These are phyloP conservation scores for Mycosphaerella sp. DNA, from an alignment of 2,329 filamentous ascomycete genomes.

Conservation along the genomic window DNA sequence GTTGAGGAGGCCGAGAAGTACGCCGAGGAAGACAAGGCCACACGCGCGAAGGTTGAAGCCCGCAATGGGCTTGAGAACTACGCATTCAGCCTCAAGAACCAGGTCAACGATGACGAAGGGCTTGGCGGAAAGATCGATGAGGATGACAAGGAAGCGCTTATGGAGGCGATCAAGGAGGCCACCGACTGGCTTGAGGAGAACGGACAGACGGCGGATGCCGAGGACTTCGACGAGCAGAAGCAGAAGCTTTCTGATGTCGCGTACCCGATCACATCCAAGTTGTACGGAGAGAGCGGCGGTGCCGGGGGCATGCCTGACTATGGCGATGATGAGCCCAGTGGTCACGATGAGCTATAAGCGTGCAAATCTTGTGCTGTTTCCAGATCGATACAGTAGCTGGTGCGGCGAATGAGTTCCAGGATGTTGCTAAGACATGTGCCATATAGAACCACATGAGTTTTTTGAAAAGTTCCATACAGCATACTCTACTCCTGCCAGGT, in stretches of 20 bases:
- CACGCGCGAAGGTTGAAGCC: slow-evolving; percentile 91
- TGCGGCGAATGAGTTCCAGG: neutral
- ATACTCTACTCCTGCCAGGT: too few species aligned
- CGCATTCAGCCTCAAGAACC: slow-evolving; percentile 98
- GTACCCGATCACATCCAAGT: slow-evolving; percentile 98
- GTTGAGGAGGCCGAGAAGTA: slow-evolving; percentile 97
- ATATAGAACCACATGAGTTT: slow-evolving; percentile 19
- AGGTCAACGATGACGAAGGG: slow-evolving; percentile 93
- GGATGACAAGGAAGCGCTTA: slow-evolving; percentile 93
- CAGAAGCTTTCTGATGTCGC: slow-evolving; percentile 96
- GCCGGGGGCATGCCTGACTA: slow-evolving; percentile 53
- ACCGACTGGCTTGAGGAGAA: slow-evolving; percentile 98
- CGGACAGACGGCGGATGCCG: slow-evolving; percentile 70
- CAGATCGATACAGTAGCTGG: slow-evolving; percentile 12
- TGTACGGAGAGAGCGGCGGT: slow-evolving; percentile 58
- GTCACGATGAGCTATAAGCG: slow-evolving; percentile 46
- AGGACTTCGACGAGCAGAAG: slow-evolving; percentile 99
- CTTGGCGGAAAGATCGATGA: slow-evolving; percentile 98
- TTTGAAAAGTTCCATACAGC: neutral
- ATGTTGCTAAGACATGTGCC: slow-evolving; percentile 13
- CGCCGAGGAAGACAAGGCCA: slow-evolving; percentile 98
- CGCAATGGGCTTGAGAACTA: slow-evolving; percentile 99
- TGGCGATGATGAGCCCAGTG: slow-evolving; percentile 58
- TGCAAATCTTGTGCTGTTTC: neutral
- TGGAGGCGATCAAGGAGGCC: slow-evolving; percentile 95